A percentile compares a stretch with the other conserved stretches of the same genome.
phyloP scores from a whole-genome alignment of 1,284 basidiomycete species.

The Schizophyllum amplum region DNA sequence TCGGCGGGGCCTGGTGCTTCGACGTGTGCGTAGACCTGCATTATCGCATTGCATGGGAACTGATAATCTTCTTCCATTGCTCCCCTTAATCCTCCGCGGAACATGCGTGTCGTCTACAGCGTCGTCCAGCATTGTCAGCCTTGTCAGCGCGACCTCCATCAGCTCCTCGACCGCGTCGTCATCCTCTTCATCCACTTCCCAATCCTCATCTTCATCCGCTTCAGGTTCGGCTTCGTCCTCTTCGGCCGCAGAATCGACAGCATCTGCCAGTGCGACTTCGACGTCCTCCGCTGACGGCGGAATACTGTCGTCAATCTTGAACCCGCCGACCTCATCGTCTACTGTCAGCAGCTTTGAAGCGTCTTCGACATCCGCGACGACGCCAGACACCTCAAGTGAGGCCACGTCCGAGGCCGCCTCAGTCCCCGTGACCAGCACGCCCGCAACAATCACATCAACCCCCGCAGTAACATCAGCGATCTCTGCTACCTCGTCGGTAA shows the following conservation, averaged over 20 bases:
- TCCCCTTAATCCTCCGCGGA: no score
- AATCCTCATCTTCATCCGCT: slow-evolving; percentile 10
- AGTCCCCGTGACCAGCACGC: background rate
- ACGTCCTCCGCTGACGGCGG: slow-evolving; percentile 2
- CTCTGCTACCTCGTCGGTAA: slow-evolving; percentile 10
- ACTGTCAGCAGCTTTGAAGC: background rate
- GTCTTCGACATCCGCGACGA: slow-evolving; percentile 6
- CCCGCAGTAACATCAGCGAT: slow-evolving; percentile 1
- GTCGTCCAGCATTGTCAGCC: background rate
- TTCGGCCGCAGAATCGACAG: background rate
- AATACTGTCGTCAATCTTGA: no score
- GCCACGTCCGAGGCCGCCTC: slow-evolving; percentile 3
- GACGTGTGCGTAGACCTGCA: no score
- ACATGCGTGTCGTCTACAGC: background rate
- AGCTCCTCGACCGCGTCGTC: slow-evolving; percentile 5
- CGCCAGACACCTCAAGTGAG: slow-evolving; percentile 11
- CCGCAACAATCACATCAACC: background rate
- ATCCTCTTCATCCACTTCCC: slow-evolving; percentile 9
- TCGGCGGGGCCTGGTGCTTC: no score
- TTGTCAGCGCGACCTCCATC: background rate
- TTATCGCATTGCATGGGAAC: no score
- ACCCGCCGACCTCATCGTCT: no score
- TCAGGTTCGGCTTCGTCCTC: slow-evolving; percentile 6
- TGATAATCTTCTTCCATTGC: no score
- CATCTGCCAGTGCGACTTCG: slow-evolving; percentile 5